Evolutionary conservation across 2,329 filamentous ascomycete species (phyloP).

Genomic region (Rugonectria rugulosa): DNA sequence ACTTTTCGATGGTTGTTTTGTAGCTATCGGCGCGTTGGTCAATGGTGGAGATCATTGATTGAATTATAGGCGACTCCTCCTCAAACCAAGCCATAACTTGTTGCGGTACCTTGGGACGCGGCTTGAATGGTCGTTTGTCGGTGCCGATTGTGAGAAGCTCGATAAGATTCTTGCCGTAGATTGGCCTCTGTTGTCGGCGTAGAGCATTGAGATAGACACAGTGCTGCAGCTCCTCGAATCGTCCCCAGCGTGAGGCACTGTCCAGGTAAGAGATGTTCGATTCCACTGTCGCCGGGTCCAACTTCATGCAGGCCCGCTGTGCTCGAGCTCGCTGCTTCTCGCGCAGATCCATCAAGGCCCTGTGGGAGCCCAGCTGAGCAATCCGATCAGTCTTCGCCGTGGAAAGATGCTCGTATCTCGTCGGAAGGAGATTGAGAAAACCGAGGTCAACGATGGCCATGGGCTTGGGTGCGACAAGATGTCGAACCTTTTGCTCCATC

Average conservation of each 20-base stretch:
- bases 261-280: constrained; percentile 78
- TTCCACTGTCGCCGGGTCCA: constrained; percentile 72
- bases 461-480: constrained; percentile 66
- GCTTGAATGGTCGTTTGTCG: constrained; percentile 64
- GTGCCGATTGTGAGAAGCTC: constrained; percentile 73
- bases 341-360: constrained; percentile 72
- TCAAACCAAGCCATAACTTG: constrained; percentile 79
- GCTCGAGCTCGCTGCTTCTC: constrained; percentile 73
- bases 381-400: constrained; percentile 60
- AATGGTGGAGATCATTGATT: constrained; percentile 75
- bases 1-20: constrained; percentile 81
- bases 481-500: constrained; percentile 74
- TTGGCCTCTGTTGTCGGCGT: constrained; percentile 78
- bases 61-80: constrained; percentile 69
- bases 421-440: constrained; percentile 81
- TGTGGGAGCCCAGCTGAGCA: constrained; percentile 73
- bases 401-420: constrained; percentile 72
- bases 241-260: constrained; percentile 71
- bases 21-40: constrained; percentile 75
- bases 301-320: constrained; percentile 59
- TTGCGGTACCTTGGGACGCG: constrained; percentile 66
- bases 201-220: constrained; percentile 83
- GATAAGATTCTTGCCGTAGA: constrained; percentile 84
- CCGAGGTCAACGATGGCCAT: constrained; percentile 74
- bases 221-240: constrained; percentile 81